Evolutionary conservation across 1,284 basidiomycete species (phyloP).

Genomic region (Meira nashicola): DNA sequence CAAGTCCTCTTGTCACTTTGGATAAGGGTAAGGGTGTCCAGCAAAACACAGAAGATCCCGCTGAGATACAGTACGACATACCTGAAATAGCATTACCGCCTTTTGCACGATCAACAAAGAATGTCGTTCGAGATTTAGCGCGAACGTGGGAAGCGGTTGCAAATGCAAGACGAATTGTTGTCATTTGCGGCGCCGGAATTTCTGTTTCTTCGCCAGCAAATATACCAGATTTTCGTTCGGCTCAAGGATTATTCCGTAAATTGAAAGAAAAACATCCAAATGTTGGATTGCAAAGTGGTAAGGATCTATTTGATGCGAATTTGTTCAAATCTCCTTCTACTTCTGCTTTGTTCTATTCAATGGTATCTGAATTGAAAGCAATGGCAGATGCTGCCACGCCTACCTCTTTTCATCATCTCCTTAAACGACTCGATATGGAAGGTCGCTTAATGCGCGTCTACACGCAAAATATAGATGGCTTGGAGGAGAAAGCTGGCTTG

Average conservation of each 20-base stretch:
- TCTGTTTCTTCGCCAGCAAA: slow-evolving; percentile 71
- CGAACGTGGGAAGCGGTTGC: slow-evolving; percentile 59
- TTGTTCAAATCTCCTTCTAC: slow-evolving; percentile 71
- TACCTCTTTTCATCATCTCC: slow-evolving; percentile 79
- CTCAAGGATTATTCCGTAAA: slow-evolving; percentile 73
- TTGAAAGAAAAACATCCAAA: slow-evolving; percentile 71
- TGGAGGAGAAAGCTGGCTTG: slow-evolving; percentile 73
- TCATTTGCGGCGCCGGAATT: slow-evolving; percentile 85
- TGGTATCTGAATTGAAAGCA: slow-evolving; percentile 81
- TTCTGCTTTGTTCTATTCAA: slow-evolving; percentile 78
- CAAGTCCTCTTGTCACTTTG: no score
- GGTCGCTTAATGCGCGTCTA: slow-evolving; percentile 81
- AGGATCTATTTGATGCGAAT: slow-evolving; percentile 84
- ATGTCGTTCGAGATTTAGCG: slow-evolving; percentile 41
- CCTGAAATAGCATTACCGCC: slow-evolving; percentile 28
- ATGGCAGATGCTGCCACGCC: slow-evolving; percentile 75
- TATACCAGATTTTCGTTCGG: slow-evolving; percentile 86
- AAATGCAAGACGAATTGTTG: slow-evolving; percentile 73
- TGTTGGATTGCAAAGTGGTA: slow-evolving; percentile 67
- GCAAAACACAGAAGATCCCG: slow-evolving; percentile 16
- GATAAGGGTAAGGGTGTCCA: no score
- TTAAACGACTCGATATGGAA: slow-evolving; percentile 75
- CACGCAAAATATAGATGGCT: slow-evolving; percentile 91
- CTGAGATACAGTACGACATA: slow-evolving; percentile 32
- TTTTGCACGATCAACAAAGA: slow-evolving; percentile 27